Base-by-base conservation (phyloP, 2,329 filamentous ascomycete genomes). In the Fusarium anthophilum region DNA sequence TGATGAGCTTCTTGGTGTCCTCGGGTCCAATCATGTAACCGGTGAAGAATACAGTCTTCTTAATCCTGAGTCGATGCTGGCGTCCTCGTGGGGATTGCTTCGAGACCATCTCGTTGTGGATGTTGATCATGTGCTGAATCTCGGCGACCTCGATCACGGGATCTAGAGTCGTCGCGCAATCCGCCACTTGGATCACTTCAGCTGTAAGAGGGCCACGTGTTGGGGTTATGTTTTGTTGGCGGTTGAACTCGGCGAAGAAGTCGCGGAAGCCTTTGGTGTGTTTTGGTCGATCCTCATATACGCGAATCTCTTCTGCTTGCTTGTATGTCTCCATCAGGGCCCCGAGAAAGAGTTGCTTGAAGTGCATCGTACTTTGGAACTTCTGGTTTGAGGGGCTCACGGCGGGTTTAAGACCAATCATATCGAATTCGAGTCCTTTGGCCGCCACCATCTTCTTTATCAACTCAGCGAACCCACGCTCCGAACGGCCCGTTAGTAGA, bases 11-110 rank as follows among this genome's bases (percentile, higher is more conserved):
- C 78, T 93, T 89, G 5, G 92, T 92, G 81, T 96, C 94, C 32
- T 89, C 86, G 54, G 90, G 86, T 45, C 87, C 87, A 74, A 99
- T 92, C 82, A 97, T 90, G 83, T 99, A 98, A 56, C 94, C 94
- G 4, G 96, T 98, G 83, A 96, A 98, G 82, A 95, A 94, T 56
- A 98, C 92, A 4, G 91, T 94, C 80, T 95, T 95, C 82, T 94
- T 94, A 80, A 99, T 94, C 76, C 90, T 88, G 69, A 96, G 87
- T 51, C 83, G 84, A 45, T 83, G 81, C 54, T 81, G 81, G 32
- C 82, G 82, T 22, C 77, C 68, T 47, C 84, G 66, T 80, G 82
- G 55, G 72, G 82, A 74, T 54, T 81, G 77, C 30, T 78, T 78
- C 13, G 69, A 66, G 51, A 83, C 65, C 30, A 89, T 84, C 8